Evolutionary conservation across 306 rosid genomes (phyloP).

Genomic region (Phaseolus lunatus): DNA sequence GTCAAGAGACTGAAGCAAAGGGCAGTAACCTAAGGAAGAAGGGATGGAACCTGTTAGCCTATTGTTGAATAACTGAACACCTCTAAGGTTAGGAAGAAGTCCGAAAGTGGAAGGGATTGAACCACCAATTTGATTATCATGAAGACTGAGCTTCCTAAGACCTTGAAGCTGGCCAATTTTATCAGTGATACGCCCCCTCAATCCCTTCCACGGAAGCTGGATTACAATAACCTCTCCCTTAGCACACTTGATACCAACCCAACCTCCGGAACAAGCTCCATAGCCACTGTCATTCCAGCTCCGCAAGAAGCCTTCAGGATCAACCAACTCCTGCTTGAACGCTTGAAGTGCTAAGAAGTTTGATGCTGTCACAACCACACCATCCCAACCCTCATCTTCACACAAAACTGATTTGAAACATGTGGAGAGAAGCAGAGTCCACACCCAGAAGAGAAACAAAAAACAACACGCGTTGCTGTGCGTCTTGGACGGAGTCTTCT

Average conservation of each 20-base stretch:
- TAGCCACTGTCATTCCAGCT: conserved; percentile 84
- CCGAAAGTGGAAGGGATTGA: conserved; percentile 74
- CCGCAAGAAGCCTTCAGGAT: conserved; percentile 70
- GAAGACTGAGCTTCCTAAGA: conserved; percentile 79
- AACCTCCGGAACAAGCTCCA: conserved; percentile 82
- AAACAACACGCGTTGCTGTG: not conserved
- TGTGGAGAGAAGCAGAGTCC: conserved; percentile 47
- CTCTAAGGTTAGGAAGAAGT: conserved; percentile 75
- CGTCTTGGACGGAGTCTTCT: conserved; percentile 1
- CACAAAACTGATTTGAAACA: conserved; percentile 46
- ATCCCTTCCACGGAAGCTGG: conserved; percentile 83
- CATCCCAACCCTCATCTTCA: conserved; percentile 65
- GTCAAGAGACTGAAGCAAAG: conserved; percentile 76
- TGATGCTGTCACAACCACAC: conserved; percentile 71
- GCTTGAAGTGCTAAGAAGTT: conserved; percentile 77
- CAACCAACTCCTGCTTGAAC: conserved; percentile 71
- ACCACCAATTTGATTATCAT: conserved; percentile 70
- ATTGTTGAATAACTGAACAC: conserved; percentile 76
- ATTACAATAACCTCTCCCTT: conserved; percentile 83
- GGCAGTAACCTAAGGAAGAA: conserved; percentile 68
- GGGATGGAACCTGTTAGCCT: conserved; percentile 69
- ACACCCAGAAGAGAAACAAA: conserved; percentile 28
- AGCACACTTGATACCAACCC: conserved; percentile 86
- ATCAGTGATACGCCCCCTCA: conserved; percentile 62
- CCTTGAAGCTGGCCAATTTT: conserved; percentile 74